phyloP scores from a whole-genome alignment of 805 yeast genomes.

The Pichia insulana region DNA sequence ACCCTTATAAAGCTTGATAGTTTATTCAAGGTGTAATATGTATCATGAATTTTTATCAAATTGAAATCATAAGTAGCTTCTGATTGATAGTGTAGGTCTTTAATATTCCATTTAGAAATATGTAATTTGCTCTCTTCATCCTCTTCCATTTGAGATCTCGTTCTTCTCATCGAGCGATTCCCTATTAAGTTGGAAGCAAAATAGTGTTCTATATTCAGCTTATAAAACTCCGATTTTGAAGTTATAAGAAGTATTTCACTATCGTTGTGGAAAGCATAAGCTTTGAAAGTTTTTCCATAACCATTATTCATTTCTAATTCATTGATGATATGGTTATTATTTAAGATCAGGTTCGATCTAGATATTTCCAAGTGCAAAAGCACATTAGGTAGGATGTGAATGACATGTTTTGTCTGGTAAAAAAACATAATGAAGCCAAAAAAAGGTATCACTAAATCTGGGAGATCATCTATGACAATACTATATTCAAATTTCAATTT shows the following conservation, averaged over 20 bases:
- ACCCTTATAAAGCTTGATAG: too few relatives aligned
- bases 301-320: constrained; percentile 6
- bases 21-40: too few relatives aligned
- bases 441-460: constrained; percentile 14
- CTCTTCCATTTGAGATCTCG: not conserved
- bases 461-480: constrained; percentile 12
- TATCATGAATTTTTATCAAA: too few relatives aligned
- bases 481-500: constrained; percentile 5
- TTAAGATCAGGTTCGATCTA: not conserved
- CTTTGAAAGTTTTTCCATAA: constrained; percentile 2
- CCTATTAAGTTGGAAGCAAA: not conserved
- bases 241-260: not conserved
- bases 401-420: constrained; percentile 14
- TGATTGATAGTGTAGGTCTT: not conserved
- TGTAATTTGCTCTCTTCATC: not conserved
- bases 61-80: not conserved
- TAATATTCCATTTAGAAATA: not conserved
- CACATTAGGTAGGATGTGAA: constrained; percentile 13
- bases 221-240: constrained; percentile 1
- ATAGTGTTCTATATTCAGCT: not conserved
- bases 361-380: not conserved
- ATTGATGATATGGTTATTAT: not conserved
- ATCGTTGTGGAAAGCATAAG: not conserved
- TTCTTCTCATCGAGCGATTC: not conserved
- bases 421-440: constrained; percentile 12